A percentile compares a stretch with the other conserved stretches of the same genome.
Conservation (phyloP, 345 rosid species). For the Combretum micranthum region DNA sequence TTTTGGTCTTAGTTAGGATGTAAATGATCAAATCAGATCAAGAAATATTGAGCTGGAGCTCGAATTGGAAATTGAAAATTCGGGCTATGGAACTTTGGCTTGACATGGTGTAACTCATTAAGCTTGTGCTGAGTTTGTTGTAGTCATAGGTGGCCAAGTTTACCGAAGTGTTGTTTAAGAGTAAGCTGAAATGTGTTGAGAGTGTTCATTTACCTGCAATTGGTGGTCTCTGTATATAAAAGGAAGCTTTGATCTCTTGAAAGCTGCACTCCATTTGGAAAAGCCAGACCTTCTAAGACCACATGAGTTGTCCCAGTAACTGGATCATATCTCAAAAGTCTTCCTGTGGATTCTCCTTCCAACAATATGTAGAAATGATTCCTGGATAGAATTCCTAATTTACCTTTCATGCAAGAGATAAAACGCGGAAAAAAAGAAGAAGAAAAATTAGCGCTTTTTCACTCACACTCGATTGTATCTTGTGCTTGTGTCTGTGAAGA, state of each 20-base stretch:
- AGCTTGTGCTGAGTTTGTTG: not conserved
- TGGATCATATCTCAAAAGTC: constrained; percentile 89
- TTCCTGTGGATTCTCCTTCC: constrained; percentile 92
- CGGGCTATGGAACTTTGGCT: no score
- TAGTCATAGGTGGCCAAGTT: no score
- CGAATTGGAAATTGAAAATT: no score
- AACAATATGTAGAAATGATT: constrained; percentile 79
- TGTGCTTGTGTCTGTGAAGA: constrained; percentile 90
- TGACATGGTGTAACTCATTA: not conserved
- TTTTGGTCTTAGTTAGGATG: not conserved
- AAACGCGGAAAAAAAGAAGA: not conserved
- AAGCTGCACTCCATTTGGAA: constrained; percentile 88
- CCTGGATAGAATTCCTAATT: constrained; percentile 27
- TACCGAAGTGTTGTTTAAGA: not conserved
- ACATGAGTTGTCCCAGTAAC: constrained; percentile 65
- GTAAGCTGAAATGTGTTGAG: not conserved
- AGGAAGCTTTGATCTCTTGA: constrained; percentile 76
- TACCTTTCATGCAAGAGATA: not conserved
- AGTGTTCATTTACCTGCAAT: constrained; percentile 56
- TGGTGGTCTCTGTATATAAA: constrained; percentile 83
- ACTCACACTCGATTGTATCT: constrained; percentile 86
- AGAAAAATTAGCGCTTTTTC: not conserved
- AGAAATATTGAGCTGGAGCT: no score
- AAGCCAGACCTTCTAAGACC: constrained; percentile 81
- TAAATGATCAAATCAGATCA: no score